Evolutionary conservation across 805 yeast species (phyloP).

Genomic region (Kodamaea kakaduensis): DNA sequence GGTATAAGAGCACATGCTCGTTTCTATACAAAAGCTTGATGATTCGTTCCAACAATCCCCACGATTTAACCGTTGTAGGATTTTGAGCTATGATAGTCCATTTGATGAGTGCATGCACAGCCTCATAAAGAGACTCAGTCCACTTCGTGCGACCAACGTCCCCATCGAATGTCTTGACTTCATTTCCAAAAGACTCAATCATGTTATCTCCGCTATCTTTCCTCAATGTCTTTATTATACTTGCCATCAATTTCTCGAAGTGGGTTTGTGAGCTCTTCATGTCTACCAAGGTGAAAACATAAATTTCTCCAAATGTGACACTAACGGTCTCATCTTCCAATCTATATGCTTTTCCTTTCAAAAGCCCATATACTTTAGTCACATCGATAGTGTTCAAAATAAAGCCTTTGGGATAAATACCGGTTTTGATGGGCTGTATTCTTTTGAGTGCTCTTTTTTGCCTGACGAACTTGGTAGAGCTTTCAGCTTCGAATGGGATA

Average conservation of each 20-base stretch:
- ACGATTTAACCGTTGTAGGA: constrained; percentile 17
- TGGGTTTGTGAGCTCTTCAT: constrained; percentile 16
- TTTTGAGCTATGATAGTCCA: constrained; percentile 34
- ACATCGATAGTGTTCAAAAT: constrained; percentile 17
- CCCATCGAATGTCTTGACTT: too few relatives aligned
- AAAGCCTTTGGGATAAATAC: constrained; percentile 4
- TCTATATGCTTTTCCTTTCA: constrained; percentile 15
- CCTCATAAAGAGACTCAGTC: constrained; percentile 16
- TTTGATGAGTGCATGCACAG: constrained; percentile 20
- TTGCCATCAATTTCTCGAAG: constrained; percentile 17
- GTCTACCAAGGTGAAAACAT: constrained; percentile 23
- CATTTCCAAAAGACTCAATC: too few relatives aligned
- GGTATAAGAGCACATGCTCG: constrained; percentile 10
- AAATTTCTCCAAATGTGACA: constrained; percentile 19
- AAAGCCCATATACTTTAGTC: constrained; percentile 13
- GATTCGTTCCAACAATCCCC: constrained; percentile 12
- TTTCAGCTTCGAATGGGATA: constrained; percentile 34
- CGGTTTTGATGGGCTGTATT: not conserved
- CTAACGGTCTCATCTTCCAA: constrained; percentile 13
- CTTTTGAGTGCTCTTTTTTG: constrained; percentile 3
- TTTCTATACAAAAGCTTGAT: not conserved
- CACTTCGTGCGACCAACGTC: too few relatives aligned
- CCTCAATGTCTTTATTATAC: constrained; percentile 12
- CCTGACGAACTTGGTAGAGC: constrained; percentile 17
- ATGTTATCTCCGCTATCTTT: constrained; percentile 1